Evolutionary conservation across 495 filamentous ascomycete genomes (phyloP), one percentile per base, ranked within the genome.

Genomic region (Daldinia loculata): DNA sequence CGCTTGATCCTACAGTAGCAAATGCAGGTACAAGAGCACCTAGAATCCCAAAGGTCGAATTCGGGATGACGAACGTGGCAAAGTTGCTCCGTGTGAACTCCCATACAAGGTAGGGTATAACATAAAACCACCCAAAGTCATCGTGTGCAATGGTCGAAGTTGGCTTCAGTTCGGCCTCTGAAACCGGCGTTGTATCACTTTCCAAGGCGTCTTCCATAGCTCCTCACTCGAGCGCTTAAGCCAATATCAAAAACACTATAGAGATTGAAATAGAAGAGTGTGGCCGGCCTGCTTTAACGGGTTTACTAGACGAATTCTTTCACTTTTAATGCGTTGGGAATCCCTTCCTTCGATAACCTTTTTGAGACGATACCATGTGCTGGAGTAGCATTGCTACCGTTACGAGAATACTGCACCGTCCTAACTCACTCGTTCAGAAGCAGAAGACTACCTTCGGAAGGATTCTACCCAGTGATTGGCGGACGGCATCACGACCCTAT

Each of bases 71-170:
- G 6, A 58, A 58, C 5, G 55, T 58, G 22, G 22, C 36, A 30
- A 58, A 58, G 4, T 58, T 38, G 32, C 55, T 58, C 12, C 36
- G n/a, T 7, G 34, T 58, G 32, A 58, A 58, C n/a, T 58, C 34
- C 55, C 55, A 58, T 34, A 56, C 34, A 8, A 56, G 53, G 53
- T 52, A 52, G 12, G 24, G 48, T 2, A 52, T 3, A 22, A 52
- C 48, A 26, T 52, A 52, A 24, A 52, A 6, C 48, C 24, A 22
- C 11, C 24, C 48, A 11, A 27, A 36, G 11, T 36, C 32, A 14
- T 36, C 32, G 32, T 36, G 19, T 26, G 7, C 22, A 14, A 14
- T 15, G 4, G 17, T 26, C 6, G 4, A 14, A 27, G 24, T 45
- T 19, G 19, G 41, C 41, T 45, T 45, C 41, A 45, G 41, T 19